A percentile compares a stretch with the other conserved stretches of the same genome.
phyloP scores from a whole-genome alignment of 495 filamentous ascomycete species.

The Aspergillus mulundensis region DNA sequence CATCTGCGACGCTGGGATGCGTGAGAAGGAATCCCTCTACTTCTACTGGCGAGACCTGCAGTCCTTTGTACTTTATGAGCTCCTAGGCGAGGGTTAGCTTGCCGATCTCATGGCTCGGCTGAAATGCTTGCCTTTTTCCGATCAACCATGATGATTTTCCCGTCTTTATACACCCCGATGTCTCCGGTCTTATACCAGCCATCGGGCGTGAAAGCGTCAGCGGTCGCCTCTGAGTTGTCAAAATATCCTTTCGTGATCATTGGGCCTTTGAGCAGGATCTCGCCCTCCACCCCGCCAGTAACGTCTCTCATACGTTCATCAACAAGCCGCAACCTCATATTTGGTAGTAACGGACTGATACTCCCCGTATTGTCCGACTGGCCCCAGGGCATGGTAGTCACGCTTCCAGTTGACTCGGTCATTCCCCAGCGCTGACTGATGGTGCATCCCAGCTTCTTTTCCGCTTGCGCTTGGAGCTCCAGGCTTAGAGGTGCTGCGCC shows the following conservation, averaged over 20 bases:
- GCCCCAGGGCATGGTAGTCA: conserved; percentile 19
- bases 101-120: not conserved
- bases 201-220: conserved; percentile 64
- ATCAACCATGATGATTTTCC: conserved; percentile 26
- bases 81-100: conserved; percentile 9
- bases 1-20: conserved; percentile 13
- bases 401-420: conserved; percentile 18
- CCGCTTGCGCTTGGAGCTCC: conserved; percentile 15
- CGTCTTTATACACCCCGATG: conserved; percentile 66
- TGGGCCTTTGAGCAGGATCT: conserved; percentile 15
- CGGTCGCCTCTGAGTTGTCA: conserved; percentile 69
- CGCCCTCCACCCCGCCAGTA: conserved; percentile 8
- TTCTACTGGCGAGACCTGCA: conserved; percentile 21
- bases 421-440: conserved; percentile 20
- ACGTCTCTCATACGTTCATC: conserved; percentile 11
- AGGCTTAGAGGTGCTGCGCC: conserved; percentile 14
- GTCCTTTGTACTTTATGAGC: conserved; percentile 20
- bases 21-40: conserved; percentile 17
- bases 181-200: conserved; percentile 90
- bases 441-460: conserved; percentile 15
- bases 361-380: conserved; percentile 14
- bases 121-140: conserved; percentile 12
- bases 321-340: conserved; percentile 13
- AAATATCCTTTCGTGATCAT: conserved; percentile 67
- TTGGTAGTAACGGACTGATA: conserved; percentile 16